Conservation (phyloP, 345 rosid genomes). For the Pistacia atlantica region DNA sequence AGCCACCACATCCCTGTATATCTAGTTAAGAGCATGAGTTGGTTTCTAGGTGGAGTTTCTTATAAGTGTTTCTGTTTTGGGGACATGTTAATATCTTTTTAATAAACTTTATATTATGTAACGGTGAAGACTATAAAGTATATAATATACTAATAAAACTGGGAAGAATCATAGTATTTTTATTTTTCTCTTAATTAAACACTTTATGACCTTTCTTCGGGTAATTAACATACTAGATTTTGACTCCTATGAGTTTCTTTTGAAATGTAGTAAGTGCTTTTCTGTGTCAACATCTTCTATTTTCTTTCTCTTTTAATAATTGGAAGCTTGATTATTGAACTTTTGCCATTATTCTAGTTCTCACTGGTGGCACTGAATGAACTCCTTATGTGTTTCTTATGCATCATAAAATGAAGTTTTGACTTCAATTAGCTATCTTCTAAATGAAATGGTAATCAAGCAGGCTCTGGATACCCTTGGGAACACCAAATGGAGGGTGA, state of each 20-base stretch:
- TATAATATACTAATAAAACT: not conserved
- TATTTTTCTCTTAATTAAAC: not conserved
- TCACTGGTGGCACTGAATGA: constrained; percentile 13
- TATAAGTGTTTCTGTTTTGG: not conserved
- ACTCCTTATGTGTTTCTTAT: not conserved
- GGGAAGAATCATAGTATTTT: not conserved
- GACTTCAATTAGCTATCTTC: not conserved
- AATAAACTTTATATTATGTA: not conserved
- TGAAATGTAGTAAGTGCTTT: not conserved
- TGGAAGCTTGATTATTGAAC: not conserved
- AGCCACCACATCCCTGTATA: not conserved
- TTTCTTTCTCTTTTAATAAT: not conserved
- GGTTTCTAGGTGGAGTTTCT: not conserved
- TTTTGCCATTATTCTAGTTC: constrained; percentile 1
- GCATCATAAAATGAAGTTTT: constrained; percentile 11
- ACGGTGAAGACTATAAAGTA: not conserved
- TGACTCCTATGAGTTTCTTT: not conserved
- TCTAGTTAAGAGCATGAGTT: not conserved
- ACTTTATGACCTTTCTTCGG: not conserved
- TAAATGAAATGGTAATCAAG: constrained; percentile 6
- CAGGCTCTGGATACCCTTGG: constrained; percentile 98
- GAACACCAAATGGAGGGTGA: constrained; percentile 93
- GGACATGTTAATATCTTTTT: no score
- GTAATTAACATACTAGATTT: not conserved
- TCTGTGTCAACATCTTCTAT: not conserved